A percentile compares a stretch with the other conserved stretches of the same genome.
Conservation (phyloP, 192 early-diverging fungal genomes). For the Coemansia sp. region DNA sequence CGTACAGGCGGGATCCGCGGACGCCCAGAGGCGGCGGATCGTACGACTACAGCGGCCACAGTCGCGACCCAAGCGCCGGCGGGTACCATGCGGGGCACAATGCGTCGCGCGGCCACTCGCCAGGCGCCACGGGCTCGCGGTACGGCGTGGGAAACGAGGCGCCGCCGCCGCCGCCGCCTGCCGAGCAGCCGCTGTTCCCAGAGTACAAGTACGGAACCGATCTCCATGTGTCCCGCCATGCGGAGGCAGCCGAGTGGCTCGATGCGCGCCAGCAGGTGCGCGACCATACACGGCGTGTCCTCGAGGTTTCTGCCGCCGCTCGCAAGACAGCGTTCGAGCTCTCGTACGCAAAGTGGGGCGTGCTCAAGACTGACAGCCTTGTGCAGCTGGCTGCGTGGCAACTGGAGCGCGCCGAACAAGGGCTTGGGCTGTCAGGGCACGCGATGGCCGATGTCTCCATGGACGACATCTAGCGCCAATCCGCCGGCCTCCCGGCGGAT, state of each 20-base stretch:
- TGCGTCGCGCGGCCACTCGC: constrained; percentile 30
- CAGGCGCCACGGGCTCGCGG: constrained; percentile 9
- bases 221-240: constrained; percentile 32
- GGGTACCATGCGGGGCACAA: constrained; percentile 19
- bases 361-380: constrained; percentile 39
- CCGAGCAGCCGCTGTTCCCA: constrained; percentile 19
- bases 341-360: constrained; percentile 33
- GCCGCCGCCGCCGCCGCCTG: neutral
- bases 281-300: constrained; percentile 33
- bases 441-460: constrained; percentile 23
- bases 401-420: constrained; percentile 52
- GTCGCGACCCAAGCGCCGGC: constrained; percentile 23
- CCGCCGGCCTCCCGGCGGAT: too few relatives aligned
- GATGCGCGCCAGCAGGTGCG: constrained; percentile 30
- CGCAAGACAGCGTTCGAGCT: constrained; percentile 46
- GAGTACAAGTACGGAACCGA: constrained; percentile 27
- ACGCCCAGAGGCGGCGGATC: constrained; percentile 24
- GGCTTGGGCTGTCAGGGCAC: constrained; percentile 23
- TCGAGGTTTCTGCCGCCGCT: constrained; percentile 26
- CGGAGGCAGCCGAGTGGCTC: constrained; percentile 39
- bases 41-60: constrained; percentile 35
- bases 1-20: constrained; percentile 23
- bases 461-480: constrained; percentile 16
- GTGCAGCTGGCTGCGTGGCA: constrained; percentile 48
- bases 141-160: neutral